Percentiles rank a stretch among this genome's conserved stretches.
phyloP scores from a whole-genome alignment of 345 rosid species.

The Excoecaria agallocha region DNA sequence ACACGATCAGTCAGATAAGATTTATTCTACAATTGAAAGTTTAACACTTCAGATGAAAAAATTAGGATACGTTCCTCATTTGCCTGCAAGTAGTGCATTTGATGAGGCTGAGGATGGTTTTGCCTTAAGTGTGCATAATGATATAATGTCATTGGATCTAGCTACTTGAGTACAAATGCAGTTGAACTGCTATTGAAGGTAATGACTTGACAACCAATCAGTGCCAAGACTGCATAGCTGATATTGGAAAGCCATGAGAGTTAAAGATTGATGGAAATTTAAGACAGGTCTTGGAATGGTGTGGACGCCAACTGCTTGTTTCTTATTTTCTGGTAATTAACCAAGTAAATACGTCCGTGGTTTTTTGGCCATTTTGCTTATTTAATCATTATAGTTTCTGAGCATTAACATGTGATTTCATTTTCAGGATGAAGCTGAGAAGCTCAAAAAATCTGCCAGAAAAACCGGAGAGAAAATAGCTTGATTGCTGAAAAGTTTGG shows the following conservation, averaged over 20 bases:
- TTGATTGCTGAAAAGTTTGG: neutral
- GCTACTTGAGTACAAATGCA: neutral
- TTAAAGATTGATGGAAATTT: neutral
- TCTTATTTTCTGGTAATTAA: neutral
- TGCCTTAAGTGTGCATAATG: neutral
- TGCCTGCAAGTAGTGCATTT: neutral
- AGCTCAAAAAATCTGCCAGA: constrained; percentile 3
- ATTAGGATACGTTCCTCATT: constrained; percentile 28
- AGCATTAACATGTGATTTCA: neutral
- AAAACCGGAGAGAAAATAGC: neutral
- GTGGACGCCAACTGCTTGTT: neutral
- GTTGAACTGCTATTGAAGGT: neutral
- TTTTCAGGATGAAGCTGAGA: constrained; percentile 6
- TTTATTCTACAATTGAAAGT: constrained; percentile 27
- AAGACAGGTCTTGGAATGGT: neutral
- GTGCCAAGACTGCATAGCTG: neutral
- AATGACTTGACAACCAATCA: neutral
- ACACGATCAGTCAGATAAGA: constrained; percentile 30
- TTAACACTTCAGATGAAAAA: constrained; percentile 33
- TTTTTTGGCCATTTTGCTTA: neutral
- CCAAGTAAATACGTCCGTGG: no score
- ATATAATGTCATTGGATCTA: neutral
- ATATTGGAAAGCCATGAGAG: constrained; percentile 1
- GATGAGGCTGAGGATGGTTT: constrained; percentile 8
- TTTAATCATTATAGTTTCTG: neutral